Evolutionary conservation across 768 basidiomycete genomes (phyloP), one percentile per base, ranked within the genome.

Genomic region (Pholiota microspora): DNA sequence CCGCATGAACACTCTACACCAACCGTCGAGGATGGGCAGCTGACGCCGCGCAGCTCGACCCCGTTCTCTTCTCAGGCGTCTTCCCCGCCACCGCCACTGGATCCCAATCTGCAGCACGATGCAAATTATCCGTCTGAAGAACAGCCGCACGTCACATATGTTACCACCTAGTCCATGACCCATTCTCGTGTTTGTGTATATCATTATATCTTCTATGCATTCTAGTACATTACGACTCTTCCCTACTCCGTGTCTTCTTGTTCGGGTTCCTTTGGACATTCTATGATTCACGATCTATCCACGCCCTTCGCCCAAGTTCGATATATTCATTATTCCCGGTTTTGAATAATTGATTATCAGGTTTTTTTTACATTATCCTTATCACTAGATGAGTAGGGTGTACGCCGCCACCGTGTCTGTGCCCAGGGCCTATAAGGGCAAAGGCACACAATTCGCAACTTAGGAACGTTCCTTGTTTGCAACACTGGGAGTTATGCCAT

Each of bases 401-500:
- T n/a, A n/a, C n/a, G n/a, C n/a, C n/a, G n/a, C n/a, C n/a, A n/a
- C n/a, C n/a, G n/a, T n/a, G n/a, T n/a, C n/a, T n/a, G n/a, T n/a
- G n/a, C n/a, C n/a, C n/a, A n/a, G n/a, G n/a, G n/a, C n/a, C n/a
- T n/a, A n/a, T n/a, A n/a, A n/a, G n/a, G n/a, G n/a, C n/a, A n/a
- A n/a, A n/a, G n/a, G 29, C 29, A 31, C 29, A 31, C 29, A 12
- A 31, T 31, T 6, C 29, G 12, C 6, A 31, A 31, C 29, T 23
- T 7, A 42, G 18, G 40, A 42, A 42, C 40, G 21, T 6, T 10
- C 16, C 32, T 46, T 7, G 21, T 36, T 51, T 52, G 56, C 57
- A 44, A 73, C 66, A 63, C 71, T 74, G 24, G 58, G 51, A 21
- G 49, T 40, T 59, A 91, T 77, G 60, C 83, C 82, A 68, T 91